Evolutionary conservation across 2,329 filamentous ascomycete genomes (phyloP).

Genomic region (Cladobotryum mycophilum): DNA sequence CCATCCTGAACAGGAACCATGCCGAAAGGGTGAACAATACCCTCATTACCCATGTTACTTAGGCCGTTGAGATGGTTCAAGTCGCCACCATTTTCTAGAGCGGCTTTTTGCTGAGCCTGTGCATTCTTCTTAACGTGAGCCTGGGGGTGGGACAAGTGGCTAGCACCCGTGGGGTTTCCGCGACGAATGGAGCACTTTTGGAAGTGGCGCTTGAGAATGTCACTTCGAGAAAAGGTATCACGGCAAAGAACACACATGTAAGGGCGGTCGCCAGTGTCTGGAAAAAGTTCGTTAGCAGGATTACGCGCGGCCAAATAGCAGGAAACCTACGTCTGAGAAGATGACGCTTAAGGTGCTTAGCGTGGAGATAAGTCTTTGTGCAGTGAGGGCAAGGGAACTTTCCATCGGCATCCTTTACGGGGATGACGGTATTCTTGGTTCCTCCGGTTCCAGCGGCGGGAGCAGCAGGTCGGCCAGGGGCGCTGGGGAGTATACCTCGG

Average conservation of each 20-base stretch:
- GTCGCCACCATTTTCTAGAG: conserved; percentile 46
- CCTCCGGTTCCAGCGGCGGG: conserved; percentile 61
- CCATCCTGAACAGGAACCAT: conserved; percentile 52
- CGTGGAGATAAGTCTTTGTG: conserved; percentile 95
- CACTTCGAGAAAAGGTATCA: conserved; percentile 95
- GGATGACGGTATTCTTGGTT: conserved; percentile 75
- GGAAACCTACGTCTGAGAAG: conserved; percentile 80
- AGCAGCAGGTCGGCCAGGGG: conserved; percentile 76
- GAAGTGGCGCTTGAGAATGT: conserved; percentile 98
- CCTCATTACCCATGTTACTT: conserved; percentile 51
- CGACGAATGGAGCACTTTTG: conserved; percentile 97
- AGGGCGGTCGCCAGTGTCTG: conserved; percentile 94
- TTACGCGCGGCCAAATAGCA: conserved; percentile 11
- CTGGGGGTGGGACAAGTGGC: conserved; percentile 88
- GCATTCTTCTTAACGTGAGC: conserved; percentile 78
- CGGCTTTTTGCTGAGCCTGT: conserved; percentile 53
- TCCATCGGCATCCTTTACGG: conserved; percentile 91
- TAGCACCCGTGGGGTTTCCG: conserved; percentile 91
- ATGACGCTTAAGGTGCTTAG: conserved; percentile 96
- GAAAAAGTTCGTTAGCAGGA: conserved; percentile 24
- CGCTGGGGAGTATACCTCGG: conserved; percentile 84
- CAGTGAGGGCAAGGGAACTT: conserved; percentile 98
- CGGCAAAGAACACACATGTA: conserved; percentile 98
- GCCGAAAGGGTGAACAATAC: conserved; percentile 52
- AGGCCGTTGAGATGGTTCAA: conserved; percentile 57